Evolutionary conservation across 306 rosid genomes (phyloP).

Genomic region (Sesbania bispinosa): DNA sequence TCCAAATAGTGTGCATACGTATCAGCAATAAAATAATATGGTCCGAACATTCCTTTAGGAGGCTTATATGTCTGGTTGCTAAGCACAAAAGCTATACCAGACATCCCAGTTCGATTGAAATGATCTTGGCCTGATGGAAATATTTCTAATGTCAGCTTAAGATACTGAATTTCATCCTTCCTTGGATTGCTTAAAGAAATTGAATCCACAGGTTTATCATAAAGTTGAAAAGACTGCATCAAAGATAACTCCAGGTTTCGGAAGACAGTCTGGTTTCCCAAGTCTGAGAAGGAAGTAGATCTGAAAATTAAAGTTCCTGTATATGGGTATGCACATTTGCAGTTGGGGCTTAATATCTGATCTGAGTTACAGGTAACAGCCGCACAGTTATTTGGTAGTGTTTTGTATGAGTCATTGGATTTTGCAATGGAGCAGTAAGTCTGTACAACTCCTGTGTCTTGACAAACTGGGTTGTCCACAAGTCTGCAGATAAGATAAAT

Average conservation of each 20-base stretch:
- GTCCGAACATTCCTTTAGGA: conserved; percentile 48
- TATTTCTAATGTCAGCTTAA: conserved; percentile 35
- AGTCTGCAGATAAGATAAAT: conserved; percentile 65
- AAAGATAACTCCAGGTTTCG: conserved; percentile 25
- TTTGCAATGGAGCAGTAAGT: conserved; percentile 39
- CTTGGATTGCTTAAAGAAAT: conserved; percentile 39
- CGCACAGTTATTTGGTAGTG: conserved; percentile 36
- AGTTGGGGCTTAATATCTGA: conserved; percentile 57
- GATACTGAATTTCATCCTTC: conserved; percentile 25
- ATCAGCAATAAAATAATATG: conserved; percentile 32
- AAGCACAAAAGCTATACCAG: conserved; percentile 38
- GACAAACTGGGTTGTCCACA: conserved; percentile 48
- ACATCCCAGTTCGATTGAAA: conserved; percentile 47
- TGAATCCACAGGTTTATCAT: conserved; percentile 42
- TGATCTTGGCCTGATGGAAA: conserved; percentile 45
- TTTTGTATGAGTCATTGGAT: conserved; percentile 22
- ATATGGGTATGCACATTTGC: conserved; percentile 69
- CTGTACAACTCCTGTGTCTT: not conserved
- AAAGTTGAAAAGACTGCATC: not conserved
- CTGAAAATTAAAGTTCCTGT: conserved; percentile 51
- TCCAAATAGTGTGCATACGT: not conserved
- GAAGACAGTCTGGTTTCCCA: conserved; percentile 31
- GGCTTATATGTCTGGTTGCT: conserved; percentile 52
- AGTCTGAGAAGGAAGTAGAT: conserved; percentile 57
- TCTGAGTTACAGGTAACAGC: conserved; percentile 28